phyloP scores from a whole-genome alignment of 2,329 filamentous ascomycete genomes.

The Pseudogymnoascus sp. region DNA sequence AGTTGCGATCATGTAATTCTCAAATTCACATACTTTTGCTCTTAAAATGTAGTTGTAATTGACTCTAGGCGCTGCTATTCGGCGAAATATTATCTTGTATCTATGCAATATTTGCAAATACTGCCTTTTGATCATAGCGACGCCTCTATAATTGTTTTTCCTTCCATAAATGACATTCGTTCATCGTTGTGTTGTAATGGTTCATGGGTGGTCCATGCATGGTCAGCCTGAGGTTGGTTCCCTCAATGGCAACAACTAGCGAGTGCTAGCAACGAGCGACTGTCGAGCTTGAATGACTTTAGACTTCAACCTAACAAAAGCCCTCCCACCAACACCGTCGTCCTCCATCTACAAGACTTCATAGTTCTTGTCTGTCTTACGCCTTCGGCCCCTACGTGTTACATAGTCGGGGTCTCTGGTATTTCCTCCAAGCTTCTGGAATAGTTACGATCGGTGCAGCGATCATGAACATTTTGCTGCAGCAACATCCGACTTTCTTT shows the following conservation, averaged over 20 bases:
- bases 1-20: conserved; percentile 6
- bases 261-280: conserved; percentile 3
- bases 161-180: background rate
- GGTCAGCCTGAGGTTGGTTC: background rate
- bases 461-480: conserved; percentile 54
- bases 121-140: background rate
- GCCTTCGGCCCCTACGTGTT: conserved; percentile 2
- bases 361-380: background rate
- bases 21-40: background rate
- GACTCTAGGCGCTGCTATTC: background rate
- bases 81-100: background rate
- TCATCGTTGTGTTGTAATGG: background rate
- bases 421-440: background rate
- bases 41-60: background rate
- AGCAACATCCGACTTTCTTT: conserved; percentile 50
- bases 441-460: conserved; percentile 12
- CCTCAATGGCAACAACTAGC: conserved; percentile 4
- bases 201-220: background rate
- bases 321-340: background rate
- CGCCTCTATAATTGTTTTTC: background rate
- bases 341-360: conserved; percentile 3
- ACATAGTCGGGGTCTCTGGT: background rate
- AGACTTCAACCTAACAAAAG: background rate
- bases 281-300: background rate
- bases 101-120: background rate